Evolutionary conservation across 163 green algal species (phyloP).

Genomic region (Prototheca wickerhamii): DNA sequence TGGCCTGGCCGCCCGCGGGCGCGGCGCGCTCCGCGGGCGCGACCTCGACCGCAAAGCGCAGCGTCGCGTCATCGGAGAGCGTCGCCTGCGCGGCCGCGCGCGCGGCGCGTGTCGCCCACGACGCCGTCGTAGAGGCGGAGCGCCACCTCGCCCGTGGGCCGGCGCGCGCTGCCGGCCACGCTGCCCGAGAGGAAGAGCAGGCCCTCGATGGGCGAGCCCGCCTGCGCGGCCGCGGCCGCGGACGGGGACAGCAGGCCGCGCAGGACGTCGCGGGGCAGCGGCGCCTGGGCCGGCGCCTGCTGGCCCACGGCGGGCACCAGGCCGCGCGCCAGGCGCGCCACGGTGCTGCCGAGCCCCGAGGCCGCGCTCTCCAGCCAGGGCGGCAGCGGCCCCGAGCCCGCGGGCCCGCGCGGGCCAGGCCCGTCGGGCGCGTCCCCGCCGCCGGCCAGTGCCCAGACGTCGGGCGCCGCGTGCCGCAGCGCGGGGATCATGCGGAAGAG

Average conservation of each 20-base stretch:
- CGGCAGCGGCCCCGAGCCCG: no score
- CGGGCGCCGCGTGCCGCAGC: slow-evolving; percentile 50
- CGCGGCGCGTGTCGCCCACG: slow-evolving; percentile 48
- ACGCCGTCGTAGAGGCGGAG: slow-evolving; percentile 64
- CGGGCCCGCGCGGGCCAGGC: no score
- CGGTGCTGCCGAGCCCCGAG: no score
- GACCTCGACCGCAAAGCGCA: slow-evolving; percentile 52
- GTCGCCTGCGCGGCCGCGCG: slow-evolving; percentile 34
- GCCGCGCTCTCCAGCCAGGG: no score
- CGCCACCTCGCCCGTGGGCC: slow-evolving; percentile 31
- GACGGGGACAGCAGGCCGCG: not conserved
- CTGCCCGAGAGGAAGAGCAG: slow-evolving; percentile 50
- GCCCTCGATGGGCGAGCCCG: slow-evolving; percentile 49
- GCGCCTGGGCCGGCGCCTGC: no score
- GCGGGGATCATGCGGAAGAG: slow-evolving; percentile 51
- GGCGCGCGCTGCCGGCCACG: slow-evolving; percentile 31
- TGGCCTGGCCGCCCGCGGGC: slow-evolving; percentile 2
- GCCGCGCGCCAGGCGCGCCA: no score
- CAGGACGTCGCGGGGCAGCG: slow-evolving; percentile 15
- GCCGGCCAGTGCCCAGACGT: slow-evolving; percentile 3
- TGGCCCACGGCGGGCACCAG: no score
- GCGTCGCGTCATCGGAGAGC: slow-evolving; percentile 32
- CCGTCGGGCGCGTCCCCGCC: no score
- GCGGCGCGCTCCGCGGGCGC: slow-evolving; percentile 25
- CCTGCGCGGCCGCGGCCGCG: slow-evolving; percentile 1